A percentile compares a stretch with the other conserved stretches of the same genome.
These are phyloP conservation scores for Fallopia convolvulus DNA, from an alignment of 148 eudicot genomes.

Conservation along the genomic window DNA sequence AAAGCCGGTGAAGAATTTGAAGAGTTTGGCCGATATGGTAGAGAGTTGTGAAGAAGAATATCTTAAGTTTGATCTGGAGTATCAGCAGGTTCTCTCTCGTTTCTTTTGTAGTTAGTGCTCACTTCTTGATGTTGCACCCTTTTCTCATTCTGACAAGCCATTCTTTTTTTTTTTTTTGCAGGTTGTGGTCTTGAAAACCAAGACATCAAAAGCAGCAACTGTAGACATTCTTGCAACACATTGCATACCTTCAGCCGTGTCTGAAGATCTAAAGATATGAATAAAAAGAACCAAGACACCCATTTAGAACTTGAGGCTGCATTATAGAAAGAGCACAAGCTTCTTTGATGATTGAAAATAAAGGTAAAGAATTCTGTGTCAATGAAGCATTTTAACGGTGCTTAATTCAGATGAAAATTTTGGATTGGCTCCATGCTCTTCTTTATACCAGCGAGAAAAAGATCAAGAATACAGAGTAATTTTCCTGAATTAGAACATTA, in stretches of 20 bases:
- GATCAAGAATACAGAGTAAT: neutral
- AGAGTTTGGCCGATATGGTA: conserved; percentile 36
- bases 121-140: neutral
- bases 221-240: conserved; percentile 33
- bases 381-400: neutral
- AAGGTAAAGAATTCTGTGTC: neutral
- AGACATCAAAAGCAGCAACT: conserved; percentile 37
- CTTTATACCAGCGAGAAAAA: neutral
- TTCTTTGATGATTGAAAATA: neutral
- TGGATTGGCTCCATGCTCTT: neutral
- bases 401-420: neutral
- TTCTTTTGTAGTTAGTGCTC: neutral
- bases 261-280: conserved; percentile 38
- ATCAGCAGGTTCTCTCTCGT: conserved; percentile 28
- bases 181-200: conserved; percentile 30
- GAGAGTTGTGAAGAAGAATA: conserved; percentile 34
- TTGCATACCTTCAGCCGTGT: conserved; percentile 41
- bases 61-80: conserved; percentile 33
- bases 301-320: neutral
- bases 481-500: neutral
- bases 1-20: conserved; percentile 39
- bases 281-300: neutral
- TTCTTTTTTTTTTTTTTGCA: conserved; percentile 11
- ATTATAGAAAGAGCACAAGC: neutral
- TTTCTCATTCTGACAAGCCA: neutral